These are phyloP conservation scores for Fibroporia radiculosa DNA, from an alignment of 768 basidiomycete genomes.

Conservation along the genomic window DNA sequence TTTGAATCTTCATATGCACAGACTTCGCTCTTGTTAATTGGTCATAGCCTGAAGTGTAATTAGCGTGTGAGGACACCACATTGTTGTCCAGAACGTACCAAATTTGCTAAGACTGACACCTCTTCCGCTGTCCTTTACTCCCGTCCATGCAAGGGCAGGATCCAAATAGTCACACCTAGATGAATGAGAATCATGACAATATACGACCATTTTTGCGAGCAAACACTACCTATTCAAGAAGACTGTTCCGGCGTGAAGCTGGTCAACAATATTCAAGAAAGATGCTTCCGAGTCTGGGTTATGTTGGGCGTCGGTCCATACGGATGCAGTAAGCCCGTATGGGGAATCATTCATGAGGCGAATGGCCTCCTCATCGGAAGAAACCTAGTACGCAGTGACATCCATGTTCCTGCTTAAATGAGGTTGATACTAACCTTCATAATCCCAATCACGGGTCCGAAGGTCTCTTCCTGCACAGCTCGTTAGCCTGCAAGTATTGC, in stretches of 20 bases:
- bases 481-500: background rate
- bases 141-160: conserved; percentile 91
- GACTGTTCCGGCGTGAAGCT: conserved; percentile 85
- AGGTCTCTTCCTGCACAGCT: conserved; percentile 64
- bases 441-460: conserved; percentile 91
- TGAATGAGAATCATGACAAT: conserved; percentile 1
- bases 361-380: conserved; percentile 83
- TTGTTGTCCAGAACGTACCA: conserved; percentile 39
- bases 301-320: conserved; percentile 78
- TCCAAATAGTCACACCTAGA: conserved; percentile 81
- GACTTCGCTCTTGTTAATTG: conserved; percentile 77
- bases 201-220: too few species aligned
- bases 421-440: conserved; percentile 56
- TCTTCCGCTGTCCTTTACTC: conserved; percentile 87
- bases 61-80: background rate
- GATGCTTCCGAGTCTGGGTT: conserved; percentile 55
- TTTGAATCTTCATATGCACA: conserved; percentile 83
- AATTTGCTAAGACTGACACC: conserved; percentile 88
- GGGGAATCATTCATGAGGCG: conserved; percentile 92
- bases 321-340: conserved; percentile 88
- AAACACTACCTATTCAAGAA: conserved; percentile 88
- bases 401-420: background rate
- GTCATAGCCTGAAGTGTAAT: conserved; percentile 59
- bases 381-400: conserved; percentile 39
- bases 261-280: conserved; percentile 62